A percentile compares a stretch with the other conserved stretches of the same genome.
Conservation (phyloP, 495 filamentous ascomycete species). For the Hapsidospora chrysogenum region DNA sequence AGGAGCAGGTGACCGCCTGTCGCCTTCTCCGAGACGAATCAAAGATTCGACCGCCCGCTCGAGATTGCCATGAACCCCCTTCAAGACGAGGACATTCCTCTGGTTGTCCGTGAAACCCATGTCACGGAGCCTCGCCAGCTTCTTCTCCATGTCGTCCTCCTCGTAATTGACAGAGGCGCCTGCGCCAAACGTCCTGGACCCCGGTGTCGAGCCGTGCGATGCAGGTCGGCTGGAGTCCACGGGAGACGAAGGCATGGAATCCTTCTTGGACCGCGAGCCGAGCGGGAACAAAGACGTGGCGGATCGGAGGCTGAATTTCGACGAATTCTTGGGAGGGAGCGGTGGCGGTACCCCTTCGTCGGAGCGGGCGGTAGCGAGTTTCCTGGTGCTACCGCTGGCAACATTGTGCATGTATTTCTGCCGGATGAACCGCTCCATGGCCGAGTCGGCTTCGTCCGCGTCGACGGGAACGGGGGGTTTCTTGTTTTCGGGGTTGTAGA, state of each 20-base stretch:
- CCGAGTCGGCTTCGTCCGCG: constrained; percentile 76
- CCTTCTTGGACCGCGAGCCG: constrained; percentile 23
- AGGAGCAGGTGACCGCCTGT: constrained; percentile 25
- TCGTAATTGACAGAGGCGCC: constrained; percentile 35
- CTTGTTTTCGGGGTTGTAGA: constrained; percentile 70
- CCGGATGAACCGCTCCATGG: constrained; percentile 86
- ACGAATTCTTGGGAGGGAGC: constrained; percentile 66
- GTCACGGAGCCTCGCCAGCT: constrained; percentile 61
- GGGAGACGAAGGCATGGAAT: constrained; percentile 15
- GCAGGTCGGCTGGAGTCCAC: constrained; percentile 10
- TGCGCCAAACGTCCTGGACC: constrained; percentile 50
- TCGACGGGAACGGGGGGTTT: constrained; percentile 73
- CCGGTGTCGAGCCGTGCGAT: constrained; percentile 32
- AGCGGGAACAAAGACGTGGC: constrained; percentile 51
- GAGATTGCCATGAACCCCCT: constrained; percentile 64
- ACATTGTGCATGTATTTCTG: constrained; percentile 65
- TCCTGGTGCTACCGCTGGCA: not conserved
- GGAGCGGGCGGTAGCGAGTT: constrained; percentile 16
- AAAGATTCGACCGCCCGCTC: constrained; percentile 73
- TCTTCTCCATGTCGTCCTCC: constrained; percentile 39
- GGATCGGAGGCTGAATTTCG: constrained; percentile 61
- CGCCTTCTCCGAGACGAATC: constrained; percentile 55
- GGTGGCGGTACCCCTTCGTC: constrained; percentile 53
- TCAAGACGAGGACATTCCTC: constrained; percentile 61
- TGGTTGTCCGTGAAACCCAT: constrained; percentile 88